These are phyloP conservation scores for Penicillium palitans DNA, from an alignment of 2,329 filamentous ascomycete species.

Conservation along the genomic window DNA sequence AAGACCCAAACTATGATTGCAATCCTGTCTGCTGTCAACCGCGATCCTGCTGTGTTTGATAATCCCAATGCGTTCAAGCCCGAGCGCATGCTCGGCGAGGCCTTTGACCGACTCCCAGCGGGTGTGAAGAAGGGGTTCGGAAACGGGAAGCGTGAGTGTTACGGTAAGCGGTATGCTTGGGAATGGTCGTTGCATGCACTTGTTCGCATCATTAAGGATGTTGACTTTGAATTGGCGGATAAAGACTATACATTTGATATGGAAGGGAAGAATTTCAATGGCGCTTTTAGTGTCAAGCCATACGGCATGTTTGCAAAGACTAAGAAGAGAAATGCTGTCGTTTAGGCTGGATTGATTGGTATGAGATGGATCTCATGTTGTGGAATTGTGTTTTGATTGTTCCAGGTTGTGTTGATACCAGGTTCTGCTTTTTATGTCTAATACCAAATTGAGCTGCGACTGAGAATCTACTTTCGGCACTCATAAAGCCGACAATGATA, in stretches of 20 bases:
- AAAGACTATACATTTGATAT: slow-evolving; percentile 42
- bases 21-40: slow-evolving; percentile 59
- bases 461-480: not conserved
- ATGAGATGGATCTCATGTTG: not conserved
- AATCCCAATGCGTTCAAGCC: slow-evolving; percentile 67
- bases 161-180: slow-evolving; percentile 71
- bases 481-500: not conserved
- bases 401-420: not conserved
- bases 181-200: slow-evolving; percentile 67
- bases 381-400: not conserved
- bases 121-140: slow-evolving; percentile 72
- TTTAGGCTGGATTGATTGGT: not conserved
- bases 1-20: slow-evolving; percentile 54
- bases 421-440: not conserved
- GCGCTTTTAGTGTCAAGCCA: slow-evolving; percentile 33
- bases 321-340: not conserved
- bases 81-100: slow-evolving; percentile 70
- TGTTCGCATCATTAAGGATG: slow-evolving; percentile 67
- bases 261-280: slow-evolving; percentile 41
- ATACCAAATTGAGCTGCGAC: not conserved
- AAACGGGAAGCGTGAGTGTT: slow-evolving; percentile 69
- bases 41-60: slow-evolving; percentile 64
- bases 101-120: slow-evolving; percentile 63
- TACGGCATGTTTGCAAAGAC: slow-evolving; percentile 4
- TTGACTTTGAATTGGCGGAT: slow-evolving; percentile 65